Evolutionary conservation across 805 yeast species (phyloP).

Genomic region (Wickerhamiella lipophila): DNA sequence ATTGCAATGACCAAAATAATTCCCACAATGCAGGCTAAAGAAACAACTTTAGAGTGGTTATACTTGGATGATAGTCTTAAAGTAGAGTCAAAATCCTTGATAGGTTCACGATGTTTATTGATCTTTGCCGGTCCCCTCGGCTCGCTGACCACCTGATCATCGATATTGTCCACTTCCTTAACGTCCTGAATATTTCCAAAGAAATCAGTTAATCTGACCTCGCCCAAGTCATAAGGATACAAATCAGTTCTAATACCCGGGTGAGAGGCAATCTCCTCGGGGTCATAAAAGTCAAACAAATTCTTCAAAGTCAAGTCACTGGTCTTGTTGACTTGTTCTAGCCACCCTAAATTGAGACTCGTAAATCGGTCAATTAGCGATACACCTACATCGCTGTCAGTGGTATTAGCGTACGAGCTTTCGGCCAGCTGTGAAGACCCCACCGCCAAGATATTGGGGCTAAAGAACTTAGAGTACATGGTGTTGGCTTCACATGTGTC

Average conservation of each 20-base stretch:
- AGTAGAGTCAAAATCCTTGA: background rate
- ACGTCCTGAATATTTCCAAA: conserved; percentile 85
- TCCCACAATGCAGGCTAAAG: background rate
- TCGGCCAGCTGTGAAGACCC: conserved; percentile 85
- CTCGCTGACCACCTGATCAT: background rate
- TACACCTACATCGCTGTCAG: conserved; percentile 91
- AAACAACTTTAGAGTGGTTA: background rate
- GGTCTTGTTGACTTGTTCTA: conserved; percentile 54
- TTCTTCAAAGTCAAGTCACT: conserved; percentile 69
- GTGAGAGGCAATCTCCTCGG: conserved; percentile 75
- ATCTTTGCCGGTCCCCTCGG: background rate
- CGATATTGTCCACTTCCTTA: conserved; percentile 23
- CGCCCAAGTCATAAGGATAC: conserved; percentile 48
- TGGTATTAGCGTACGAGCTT: conserved; percentile 87
- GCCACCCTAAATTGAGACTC: conserved; percentile 74
- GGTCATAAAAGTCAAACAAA: conserved; percentile 70
- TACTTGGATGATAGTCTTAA: background rate
- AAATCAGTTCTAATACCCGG: conserved; percentile 87
- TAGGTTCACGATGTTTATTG: background rate
- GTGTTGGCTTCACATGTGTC: conserved; percentile 99
- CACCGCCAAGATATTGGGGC: conserved; percentile 84
- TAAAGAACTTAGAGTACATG: conserved; percentile 83
- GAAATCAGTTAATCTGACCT: conserved; percentile 78
- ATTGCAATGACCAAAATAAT: background rate
- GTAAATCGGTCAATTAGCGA: conserved; percentile 97